Base-by-base conservation (phyloP, 1,284 basidiomycete species). In the Apiotrichum gracile region DNA sequence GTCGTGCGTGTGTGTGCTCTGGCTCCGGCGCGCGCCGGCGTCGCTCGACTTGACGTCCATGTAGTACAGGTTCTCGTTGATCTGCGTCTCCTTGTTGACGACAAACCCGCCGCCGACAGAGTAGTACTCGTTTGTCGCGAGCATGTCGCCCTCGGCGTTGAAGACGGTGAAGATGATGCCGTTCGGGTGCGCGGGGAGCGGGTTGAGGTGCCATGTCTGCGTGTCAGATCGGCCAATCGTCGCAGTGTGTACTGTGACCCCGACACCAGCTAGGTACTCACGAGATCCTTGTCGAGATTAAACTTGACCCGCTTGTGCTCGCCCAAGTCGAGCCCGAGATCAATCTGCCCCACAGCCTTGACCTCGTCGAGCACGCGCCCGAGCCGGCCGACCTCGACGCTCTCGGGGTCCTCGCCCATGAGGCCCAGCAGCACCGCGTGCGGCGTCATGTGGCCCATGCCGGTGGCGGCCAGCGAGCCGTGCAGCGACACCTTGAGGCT, bases 31-130 rank as follows among this genome's bases (percentile, higher is more conserved):
- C 25, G 86, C 85, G 50, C 87, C 85, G 6, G 93, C 92, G 13
- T 80, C 79, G 46, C 79, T 77, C 69, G 91, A 88, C 68, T 91
- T 83, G n/a, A 93, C 87, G n/a, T 89, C 85, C 71, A 91, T 91
- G 80, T 97, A 97, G 72, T 91, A 97, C 60, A 97, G 72, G 71
- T 97, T 97, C 76, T 97, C 93, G 70, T 97, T 97, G 75, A 96
- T 91, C 85, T 88, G 70, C 4, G 73, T 72, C 46, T 64, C 63
- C 27, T 65, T 57, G 58, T 69, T 69, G 42, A 92, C 74, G 39
- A 76, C 89, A 64, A 93, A 93, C 3, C 90, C 91, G 47, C 90
- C 91, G 3, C 90, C 90, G 45, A 93, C 88, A 54, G 61, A 75
- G 67, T 91, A 97, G 68, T 94, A 97, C 68, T 93, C 89, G 66